These are phyloP conservation scores for Botrytis tulipae DNA, from an alignment of 2,329 filamentous ascomycete genomes.

Conservation along the genomic window DNA sequence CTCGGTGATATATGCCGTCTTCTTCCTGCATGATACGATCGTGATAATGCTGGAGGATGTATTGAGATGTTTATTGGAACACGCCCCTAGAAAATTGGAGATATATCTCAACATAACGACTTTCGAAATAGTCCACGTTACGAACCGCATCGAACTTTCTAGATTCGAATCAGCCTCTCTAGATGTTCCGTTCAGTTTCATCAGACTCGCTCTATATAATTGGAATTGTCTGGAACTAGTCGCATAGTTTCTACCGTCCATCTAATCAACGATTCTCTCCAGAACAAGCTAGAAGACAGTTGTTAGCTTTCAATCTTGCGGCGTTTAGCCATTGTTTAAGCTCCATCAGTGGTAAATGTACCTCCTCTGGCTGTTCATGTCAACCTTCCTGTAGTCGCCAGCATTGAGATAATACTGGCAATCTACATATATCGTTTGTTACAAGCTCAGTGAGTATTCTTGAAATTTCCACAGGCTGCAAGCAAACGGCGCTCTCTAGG, in stretches of 20 bases:
- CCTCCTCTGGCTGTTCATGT: neutral
- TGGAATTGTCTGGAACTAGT: no score
- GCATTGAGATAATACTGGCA: neutral
- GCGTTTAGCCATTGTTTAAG: neutral
- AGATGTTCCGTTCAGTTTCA: neutral
- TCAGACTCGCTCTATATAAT: neutral
- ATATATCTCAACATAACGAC: neutral
- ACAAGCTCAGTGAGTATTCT: neutral
- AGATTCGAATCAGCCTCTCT: neutral
- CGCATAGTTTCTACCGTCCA: neutral
- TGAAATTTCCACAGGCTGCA: neutral
- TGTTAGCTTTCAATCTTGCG: neutral
- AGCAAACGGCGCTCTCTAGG: neutral
- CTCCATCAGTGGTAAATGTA: neutral
- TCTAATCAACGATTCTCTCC: no score
- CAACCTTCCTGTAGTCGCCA: neutral
- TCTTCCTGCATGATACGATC: neutral
- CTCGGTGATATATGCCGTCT: neutral
- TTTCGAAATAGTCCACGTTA: neutral
- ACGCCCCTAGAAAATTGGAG: neutral
- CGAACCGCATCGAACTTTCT: neutral
- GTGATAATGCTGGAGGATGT: neutral
- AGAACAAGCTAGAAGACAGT: neutral
- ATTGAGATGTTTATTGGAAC: neutral
- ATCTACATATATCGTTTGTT: neutral